Percentiles rank a stretch among this genome's conserved stretches.
phyloP scores from a whole-genome alignment of 2,329 filamentous ascomycete genomes.

The Alternaria consortialis region DNA sequence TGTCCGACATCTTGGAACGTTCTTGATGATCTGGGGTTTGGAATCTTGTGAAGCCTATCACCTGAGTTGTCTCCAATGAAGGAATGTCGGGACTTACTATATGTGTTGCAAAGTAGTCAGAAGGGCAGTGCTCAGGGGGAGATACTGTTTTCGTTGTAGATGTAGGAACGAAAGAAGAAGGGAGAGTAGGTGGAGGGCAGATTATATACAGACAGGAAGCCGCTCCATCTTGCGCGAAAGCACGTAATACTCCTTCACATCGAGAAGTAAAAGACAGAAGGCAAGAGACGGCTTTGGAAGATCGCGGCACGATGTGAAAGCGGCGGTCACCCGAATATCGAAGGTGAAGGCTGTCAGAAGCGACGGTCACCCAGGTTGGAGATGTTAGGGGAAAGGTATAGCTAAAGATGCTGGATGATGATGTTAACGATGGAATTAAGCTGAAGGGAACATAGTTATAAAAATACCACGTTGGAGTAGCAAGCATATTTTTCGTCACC shows the following conservation, averaged over 20 bases:
- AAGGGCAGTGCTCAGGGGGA: neutral
- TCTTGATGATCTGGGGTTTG: neutral
- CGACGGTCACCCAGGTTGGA: neutral
- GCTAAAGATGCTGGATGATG: neutral
- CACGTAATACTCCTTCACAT: neutral
- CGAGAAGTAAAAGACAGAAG: neutral
- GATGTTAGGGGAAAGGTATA: neutral
- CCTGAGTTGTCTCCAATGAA: neutral
- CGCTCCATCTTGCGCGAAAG: neutral
- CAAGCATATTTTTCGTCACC: neutral
- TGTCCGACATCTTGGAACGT: neutral
- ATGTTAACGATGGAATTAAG: too few relatives aligned
- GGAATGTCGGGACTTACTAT: neutral
- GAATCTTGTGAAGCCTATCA: neutral
- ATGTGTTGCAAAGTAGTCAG: too few relatives aligned
- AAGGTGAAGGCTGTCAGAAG: neutral
- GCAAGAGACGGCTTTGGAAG: neutral
- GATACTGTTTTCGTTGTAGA: neutral
- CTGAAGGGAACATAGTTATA: neutral
- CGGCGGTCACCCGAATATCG: neutral
- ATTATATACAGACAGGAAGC: neutral
- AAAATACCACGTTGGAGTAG: neutral
- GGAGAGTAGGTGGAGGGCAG: neutral
- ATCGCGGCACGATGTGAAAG: neutral
- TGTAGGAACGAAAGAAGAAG: neutral